Base-by-base conservation (phyloP, 2,329 filamentous ascomycete genomes). In the Ambrosiella xylebori region DNA sequence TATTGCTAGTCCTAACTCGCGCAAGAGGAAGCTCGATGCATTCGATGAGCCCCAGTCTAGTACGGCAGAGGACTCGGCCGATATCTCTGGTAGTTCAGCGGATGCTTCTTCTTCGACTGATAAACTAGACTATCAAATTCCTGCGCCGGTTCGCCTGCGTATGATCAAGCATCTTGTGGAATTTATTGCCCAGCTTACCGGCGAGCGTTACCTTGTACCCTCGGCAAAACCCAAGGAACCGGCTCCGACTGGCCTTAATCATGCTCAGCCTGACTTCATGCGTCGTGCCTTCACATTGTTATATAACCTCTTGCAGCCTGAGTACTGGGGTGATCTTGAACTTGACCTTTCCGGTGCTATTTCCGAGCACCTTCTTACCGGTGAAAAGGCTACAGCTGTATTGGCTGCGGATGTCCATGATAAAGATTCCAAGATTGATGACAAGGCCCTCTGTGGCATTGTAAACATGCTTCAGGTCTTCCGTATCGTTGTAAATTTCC, bases 131-230 rank as follows among this genome's bases (percentile, higher is more conserved):
- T 90, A 86, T 63, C 75, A 79, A 61, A 82, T 91, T 35, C 80
- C 85, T 7, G 68, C 77, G 0, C 68, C 78, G 1, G 81, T 86
- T 57, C 81, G 90, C 17, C 78, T 83, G 49, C 85, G 88, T 68
- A 85, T 98, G 74, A 79, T 96, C 53, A 96, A 95, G 70, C 98
- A 97, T 66, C 78, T 98, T 38, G 86, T 97, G 37, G 87, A 93
- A 61, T 97, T 97, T 69, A 95, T 97, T 64, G 90, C 89, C 1
- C 86, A 88, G 55, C 76, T 96, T 19, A 85, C 86, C 15, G 47
- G 44, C 9, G 93, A 97, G 69, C 81, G 90, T 39, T 96, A 86
- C 67, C 82, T 83, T 17, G 79, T 89, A 19, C 84, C 84, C 12
- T 86, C 85, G 19, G 77, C 80, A 12, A 85, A 83, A 64, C 76